Conservation (phyloP, 2,329 filamentous ascomycete genomes). For the Aspergillus transmontanensis region DNA sequence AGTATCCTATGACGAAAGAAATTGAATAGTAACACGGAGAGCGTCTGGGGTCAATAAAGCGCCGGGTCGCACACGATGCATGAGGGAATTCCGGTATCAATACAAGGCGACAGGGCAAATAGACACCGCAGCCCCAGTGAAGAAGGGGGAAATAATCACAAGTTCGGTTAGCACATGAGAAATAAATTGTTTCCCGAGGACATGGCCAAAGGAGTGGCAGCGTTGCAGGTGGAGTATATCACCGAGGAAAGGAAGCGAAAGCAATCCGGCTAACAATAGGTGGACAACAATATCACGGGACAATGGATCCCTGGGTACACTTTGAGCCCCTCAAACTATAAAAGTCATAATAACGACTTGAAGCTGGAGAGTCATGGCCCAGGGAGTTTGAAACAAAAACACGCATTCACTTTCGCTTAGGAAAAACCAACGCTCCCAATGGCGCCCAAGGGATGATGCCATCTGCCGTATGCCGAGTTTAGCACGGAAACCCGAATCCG, state of each 20-base stretch:
- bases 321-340: background rate
- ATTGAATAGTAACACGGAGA: background rate
- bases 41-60: background rate
- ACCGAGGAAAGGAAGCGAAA: background rate
- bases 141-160: background rate
- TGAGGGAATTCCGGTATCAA: background rate
- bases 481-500: background rate
- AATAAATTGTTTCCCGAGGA: background rate
- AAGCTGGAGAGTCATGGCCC: background rate
- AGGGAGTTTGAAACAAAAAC: constrained; percentile 6
- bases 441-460: background rate
- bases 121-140: background rate
- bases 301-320: background rate
- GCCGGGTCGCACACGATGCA: background rate
- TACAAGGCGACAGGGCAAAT: background rate
- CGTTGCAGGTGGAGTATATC: background rate
- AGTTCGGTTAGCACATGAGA: background rate
- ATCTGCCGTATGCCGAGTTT: background rate
- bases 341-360: background rate
- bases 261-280: background rate
- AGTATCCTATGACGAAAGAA: background rate
- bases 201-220: background rate
- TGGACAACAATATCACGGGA: background rate
- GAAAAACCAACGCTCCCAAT: background rate
- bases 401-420: background rate